Base-by-base conservation (phyloP, 2,329 filamentous ascomycete species). In the Colletotrichum ledebouriae region DNA sequence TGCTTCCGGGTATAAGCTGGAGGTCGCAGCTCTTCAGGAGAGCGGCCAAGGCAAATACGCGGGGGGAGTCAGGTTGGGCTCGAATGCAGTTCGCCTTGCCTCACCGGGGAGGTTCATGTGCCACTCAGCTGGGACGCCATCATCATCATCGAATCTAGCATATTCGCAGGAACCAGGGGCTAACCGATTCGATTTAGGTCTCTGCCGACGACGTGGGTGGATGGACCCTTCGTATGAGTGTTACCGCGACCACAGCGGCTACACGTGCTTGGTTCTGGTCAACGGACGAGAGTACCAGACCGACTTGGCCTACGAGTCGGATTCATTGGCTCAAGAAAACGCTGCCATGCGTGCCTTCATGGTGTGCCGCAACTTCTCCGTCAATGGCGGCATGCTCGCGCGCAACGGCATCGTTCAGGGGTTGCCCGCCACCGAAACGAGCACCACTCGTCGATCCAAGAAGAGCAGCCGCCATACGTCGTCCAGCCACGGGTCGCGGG, bases 241-340 rank as follows among this genome's bases (percentile, higher is more conserved):
- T 76, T 94, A 92, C 85, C 87, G 87, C 73, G 90, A 90, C 75
- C 82, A 86, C 72, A 88, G 85, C 74, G 94, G 94, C 77, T 97
- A 91, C 80, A 93, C 92, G 67, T 98, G 94, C 84, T 90, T 94
- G 67, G 95, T 97, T 65, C 88, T 96, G 71, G 95, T 98, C 78
- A 98, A 98, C 83, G 97, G 97, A 74, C 92, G 95, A 77, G 94
- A 97, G 84, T 98, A 98, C 83, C 93, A 94, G 79, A 97, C 94
- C 49, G 94, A 97, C 79, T 87, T 92, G 42, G 88, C 91, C 71
- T 97, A 96, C 82, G 90, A 92, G 78, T 92, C 91, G 71, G 92
- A 95, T 78, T 84, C 88, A 56, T 85, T 97, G 72, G 95, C 95
- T 53, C 93, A 94, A 77, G 94, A 98, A 80, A 96, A 95, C 75